Conservation (phyloP, 2,329 filamentous ascomycete species). For the Teratosphaeria viscida region DNA sequence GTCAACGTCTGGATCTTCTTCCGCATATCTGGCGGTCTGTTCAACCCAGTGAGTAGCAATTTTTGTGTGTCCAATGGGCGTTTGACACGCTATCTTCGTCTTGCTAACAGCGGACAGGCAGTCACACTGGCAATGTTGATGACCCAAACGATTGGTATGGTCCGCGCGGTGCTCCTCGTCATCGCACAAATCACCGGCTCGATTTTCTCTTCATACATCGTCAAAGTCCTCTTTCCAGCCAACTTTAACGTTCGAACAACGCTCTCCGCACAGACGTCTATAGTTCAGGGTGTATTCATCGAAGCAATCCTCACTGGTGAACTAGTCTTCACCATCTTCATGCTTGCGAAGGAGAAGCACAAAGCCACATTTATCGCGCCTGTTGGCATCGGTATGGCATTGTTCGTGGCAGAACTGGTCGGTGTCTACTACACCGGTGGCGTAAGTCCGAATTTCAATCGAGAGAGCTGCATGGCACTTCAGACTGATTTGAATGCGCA, state of each 20-base stretch:
- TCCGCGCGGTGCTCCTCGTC: slow-evolving; percentile 19
- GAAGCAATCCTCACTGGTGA: slow-evolving; percentile 25
- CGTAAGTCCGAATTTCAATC: neutral
- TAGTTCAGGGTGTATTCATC: slow-evolving; percentile 23
- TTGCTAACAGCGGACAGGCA: slow-evolving; percentile 4
- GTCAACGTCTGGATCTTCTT: slow-evolving; percentile 24
- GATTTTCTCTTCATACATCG: slow-evolving; percentile 22
- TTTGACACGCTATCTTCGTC: neutral
- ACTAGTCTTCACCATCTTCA: slow-evolving; percentile 25
- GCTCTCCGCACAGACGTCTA: slow-evolving; percentile 17
- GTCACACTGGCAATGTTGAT: slow-evolving; percentile 23
- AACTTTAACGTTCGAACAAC: slow-evolving; percentile 19
- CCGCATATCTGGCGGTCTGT: slow-evolving; percentile 21
- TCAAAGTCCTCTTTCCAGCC: slow-evolving; percentile 19
- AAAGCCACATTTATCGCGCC: slow-evolving; percentile 50
- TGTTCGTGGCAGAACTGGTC: slow-evolving; percentile 47
- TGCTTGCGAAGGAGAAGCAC: slow-evolving; percentile 27
- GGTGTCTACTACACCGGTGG: slow-evolving; percentile 26
- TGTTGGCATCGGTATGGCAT: slow-evolving; percentile 57
- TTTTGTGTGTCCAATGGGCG: neutral
- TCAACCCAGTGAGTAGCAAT: slow-evolving; percentile 16
- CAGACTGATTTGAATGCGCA: slow-evolving; percentile 4
- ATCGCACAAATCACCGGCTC: slow-evolving; percentile 20
- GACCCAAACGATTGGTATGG: slow-evolving; percentile 13
- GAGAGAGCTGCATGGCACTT: neutral